These are phyloP conservation scores for Cordyceps farinosa DNA, from an alignment of 2,329 filamentous ascomycete genomes.

Conservation along the genomic window DNA sequence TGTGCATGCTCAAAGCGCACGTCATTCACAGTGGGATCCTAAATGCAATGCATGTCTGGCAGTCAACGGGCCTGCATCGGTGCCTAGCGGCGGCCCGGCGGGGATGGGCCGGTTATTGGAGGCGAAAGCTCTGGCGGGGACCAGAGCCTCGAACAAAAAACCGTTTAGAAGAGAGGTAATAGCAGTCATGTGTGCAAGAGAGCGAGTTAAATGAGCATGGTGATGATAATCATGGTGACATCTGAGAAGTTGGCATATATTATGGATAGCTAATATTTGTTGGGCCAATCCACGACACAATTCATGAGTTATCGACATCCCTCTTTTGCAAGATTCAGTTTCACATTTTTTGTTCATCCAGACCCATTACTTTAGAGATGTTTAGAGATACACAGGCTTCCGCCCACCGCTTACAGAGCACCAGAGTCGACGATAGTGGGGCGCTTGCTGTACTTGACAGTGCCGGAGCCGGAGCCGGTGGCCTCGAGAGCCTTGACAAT, in stretches of 20 bases:
- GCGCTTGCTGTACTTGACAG: constrained; percentile 53
- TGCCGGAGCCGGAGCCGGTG: constrained; percentile 52
- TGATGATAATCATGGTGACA: background rate
- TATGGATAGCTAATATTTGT: constrained; percentile 8
- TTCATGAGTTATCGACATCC: constrained; percentile 2
- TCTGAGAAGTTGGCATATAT: constrained; percentile 3
- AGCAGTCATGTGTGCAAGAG: background rate
- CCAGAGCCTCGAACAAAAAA: background rate
- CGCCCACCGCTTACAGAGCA: constrained; percentile 38
- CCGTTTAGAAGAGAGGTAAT: background rate
- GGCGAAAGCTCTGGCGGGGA: background rate
- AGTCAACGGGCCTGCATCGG: background rate
- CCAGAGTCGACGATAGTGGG: constrained; percentile 57
- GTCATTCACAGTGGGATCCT: background rate
- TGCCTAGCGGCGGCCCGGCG: background rate
- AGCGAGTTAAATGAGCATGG: background rate
- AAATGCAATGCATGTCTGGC: constrained; percentile 15
- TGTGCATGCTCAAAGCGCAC: background rate
- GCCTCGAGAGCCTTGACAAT: constrained; percentile 61
- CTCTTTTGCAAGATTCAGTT: background rate
- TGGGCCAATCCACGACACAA: constrained; percentile 1
- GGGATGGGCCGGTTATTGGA: background rate
- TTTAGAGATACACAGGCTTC: constrained; percentile 23
- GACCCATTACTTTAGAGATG: constrained; percentile 11
- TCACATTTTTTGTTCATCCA: constrained; percentile 3